Base-by-base conservation (phyloP, 2,329 filamentous ascomycete genomes). In the Pyrenophora teres region DNA sequence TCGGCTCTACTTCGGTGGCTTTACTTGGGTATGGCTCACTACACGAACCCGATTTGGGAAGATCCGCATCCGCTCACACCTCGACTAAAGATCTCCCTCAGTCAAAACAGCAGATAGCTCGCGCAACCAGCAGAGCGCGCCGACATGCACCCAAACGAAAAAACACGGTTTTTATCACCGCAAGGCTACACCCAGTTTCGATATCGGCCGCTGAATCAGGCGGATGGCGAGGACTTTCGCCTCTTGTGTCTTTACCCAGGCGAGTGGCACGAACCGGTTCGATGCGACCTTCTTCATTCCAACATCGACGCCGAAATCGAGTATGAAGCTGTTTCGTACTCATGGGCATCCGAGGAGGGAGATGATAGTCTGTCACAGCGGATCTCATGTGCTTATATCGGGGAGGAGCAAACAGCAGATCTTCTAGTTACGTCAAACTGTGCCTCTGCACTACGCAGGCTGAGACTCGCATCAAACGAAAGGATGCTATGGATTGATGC, bases 311-410 rank as follows among this genome's bases (percentile, higher is more conserved):
- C 46, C 46, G 50, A 49, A 16, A 49, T 52, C 38, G 45, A 49
- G 31, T 65, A 63, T 21, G 60, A 65, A 46, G 60, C 62, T n/a
- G 39, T 62, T n/a, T 62, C 59, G 3, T 65, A 65, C 45, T 48
- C 59, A 1, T 65, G 62, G 60, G 62, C 56, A 1, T 48, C 54
- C 9, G 57, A 59, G 46, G 50, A 52, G 33, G 57, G 57, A 15
- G 54, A 59, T 37, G 35, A 48, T 27, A 52, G 37, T 19, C 49
- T 55, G 15, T 50, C 50, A n/a, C 50, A 56, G 15, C 30, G 31
- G 7, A 40, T 59, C n/a, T 18, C 30, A 12, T 55, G 51, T 27
- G 44, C 52, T n/a, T 56, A 56, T 37, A 13, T 52, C 9, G 52
- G 52, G 32, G 49, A 52, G 5, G 31, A 41, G 23, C 10, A 49